Evolutionary conservation across 225 moss, liverwort and hornwort genomes (phyloP).

Genomic region (Neckera pumila): DNA sequence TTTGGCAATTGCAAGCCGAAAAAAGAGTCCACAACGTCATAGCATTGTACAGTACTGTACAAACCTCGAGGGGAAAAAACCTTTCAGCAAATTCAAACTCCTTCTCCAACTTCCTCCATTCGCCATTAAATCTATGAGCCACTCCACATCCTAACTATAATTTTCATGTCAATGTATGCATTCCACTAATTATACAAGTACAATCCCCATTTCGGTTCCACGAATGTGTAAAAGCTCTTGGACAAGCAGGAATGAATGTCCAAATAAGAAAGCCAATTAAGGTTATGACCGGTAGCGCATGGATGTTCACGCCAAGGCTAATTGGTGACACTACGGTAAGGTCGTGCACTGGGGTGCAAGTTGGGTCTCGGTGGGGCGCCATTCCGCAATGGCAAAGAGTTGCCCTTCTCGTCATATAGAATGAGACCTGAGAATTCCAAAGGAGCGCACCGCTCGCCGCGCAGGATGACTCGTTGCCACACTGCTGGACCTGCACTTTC

Average conservation of each 20-base stretch:
- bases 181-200: neutral
- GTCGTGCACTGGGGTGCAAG: neutral
- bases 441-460: conserved; percentile 44
- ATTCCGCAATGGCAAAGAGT: conserved; percentile 13
- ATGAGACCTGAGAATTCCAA: conserved; percentile 48
- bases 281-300: neutral
- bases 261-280: neutral
- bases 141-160: neutral
- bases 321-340: neutral
- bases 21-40: neutral
- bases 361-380: neutral
- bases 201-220: neutral
- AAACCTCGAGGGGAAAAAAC: neutral
- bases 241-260: neutral
- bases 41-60: neutral
- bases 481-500: conserved; percentile 8
- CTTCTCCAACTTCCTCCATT: neutral
- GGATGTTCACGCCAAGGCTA: neutral
- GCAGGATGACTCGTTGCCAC: conserved; percentile 44
- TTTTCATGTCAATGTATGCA: neutral
- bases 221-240: neutral
- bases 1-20: neutral
- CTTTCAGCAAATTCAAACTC: neutral
- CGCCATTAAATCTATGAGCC: neutral
- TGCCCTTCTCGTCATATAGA: conserved; percentile 50